Conservation (phyloP, 2,329 filamentous ascomycete genomes). For the Aphanoascus verrucosus region DNA sequence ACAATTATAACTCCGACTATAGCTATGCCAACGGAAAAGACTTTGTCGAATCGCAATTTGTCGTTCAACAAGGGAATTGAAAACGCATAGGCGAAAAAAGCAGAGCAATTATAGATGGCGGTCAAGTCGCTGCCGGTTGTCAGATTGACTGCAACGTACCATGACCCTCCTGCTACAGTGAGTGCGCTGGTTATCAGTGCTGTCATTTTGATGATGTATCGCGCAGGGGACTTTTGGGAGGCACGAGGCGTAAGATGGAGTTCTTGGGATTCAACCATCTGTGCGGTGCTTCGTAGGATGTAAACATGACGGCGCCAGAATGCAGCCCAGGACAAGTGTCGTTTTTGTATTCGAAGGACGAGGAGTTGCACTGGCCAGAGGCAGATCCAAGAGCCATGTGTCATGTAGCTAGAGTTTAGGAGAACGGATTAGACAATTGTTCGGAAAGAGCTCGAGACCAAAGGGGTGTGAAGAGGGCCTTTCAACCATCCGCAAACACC, state of each 20-base stretch:
- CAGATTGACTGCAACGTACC: conserved; percentile 90
- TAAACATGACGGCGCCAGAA: conserved; percentile 72
- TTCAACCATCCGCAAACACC: conserved; percentile 17
- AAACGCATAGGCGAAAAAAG: conserved; percentile 97
- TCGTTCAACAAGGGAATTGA: conserved; percentile 83
- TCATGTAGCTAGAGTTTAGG: conserved; percentile 53
- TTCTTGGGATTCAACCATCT: conserved; percentile 77
- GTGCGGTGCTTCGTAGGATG: conserved; percentile 54
- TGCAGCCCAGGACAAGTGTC: conserved; percentile 63
- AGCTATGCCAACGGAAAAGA: conserved; percentile 73
- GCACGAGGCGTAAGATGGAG: conserved; percentile 48
- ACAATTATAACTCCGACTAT: conserved; percentile 88
- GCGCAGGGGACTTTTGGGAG: conserved; percentile 42
- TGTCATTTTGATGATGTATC: conserved; percentile 70
- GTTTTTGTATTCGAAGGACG: conserved; percentile 68
- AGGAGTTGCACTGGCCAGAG: conserved; percentile 79
- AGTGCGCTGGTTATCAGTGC: conserved; percentile 73
- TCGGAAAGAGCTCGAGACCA: conserved; percentile 1
- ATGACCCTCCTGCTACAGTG: conserved; percentile 81
- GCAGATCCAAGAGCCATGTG: conserved; percentile 84
- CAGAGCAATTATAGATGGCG: conserved; percentile 97
- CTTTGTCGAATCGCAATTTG: conserved; percentile 72
- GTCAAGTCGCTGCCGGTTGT: conserved; percentile 90
- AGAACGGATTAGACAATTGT: conserved; percentile 7
- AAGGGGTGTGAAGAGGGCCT: not conserved